Evolutionary conservation across 805 yeast genomes (phyloP), one percentile per base, ranked within the genome.

Genomic region (Geotrichum ghanense): DNA sequence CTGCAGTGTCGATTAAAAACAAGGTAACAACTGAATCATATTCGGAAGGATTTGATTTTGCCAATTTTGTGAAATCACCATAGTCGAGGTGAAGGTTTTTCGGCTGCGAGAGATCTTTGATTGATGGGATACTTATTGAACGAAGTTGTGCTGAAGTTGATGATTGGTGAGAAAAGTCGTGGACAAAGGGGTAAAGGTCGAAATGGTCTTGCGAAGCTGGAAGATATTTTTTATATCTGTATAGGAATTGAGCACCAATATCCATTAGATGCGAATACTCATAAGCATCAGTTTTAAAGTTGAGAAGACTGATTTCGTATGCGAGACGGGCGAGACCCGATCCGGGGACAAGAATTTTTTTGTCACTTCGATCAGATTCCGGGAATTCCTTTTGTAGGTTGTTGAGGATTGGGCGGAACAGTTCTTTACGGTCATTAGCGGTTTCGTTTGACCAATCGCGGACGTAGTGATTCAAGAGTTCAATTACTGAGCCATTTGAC

Each of bases 1-100:
- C 95, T 0, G 97, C 97, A 0, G 97, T 90, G 63, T 90, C 97
- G 22, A 90, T 70, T 64, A 90, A 89, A 58, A 83, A 90, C 3
- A 81, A 82, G 0, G 72, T 62, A 14, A 61, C 65, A 7, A 64
- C 46, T 4, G 67, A 70, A 43, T 74, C 73, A 48, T 70, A 68
- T 27, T 57, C 55, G 2, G 57, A 53, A 19, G 57, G 43, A 16
- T 58, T 54, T 9, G 48, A 62, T 55, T n/a, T 19, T 58, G 63
- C 59, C 54, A 82, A 78, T 44, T 69, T 66, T 41, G 77, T 68
- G 58, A 90, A 87, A 62, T 89, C 88, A 14, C 78, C 82, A 47
- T 74, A 73, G 48, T 43, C 42, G 24, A 51, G 46, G 21, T 44
- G 35, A 16, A 44, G 41, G 16, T 39, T 23, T 5, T 42, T 23